A percentile compares a stretch with the other conserved stretches of the same genome.
These are phyloP conservation scores for Diddensiella santjacobensis DNA, from an alignment of 805 yeast species.

Conservation along the genomic window DNA sequence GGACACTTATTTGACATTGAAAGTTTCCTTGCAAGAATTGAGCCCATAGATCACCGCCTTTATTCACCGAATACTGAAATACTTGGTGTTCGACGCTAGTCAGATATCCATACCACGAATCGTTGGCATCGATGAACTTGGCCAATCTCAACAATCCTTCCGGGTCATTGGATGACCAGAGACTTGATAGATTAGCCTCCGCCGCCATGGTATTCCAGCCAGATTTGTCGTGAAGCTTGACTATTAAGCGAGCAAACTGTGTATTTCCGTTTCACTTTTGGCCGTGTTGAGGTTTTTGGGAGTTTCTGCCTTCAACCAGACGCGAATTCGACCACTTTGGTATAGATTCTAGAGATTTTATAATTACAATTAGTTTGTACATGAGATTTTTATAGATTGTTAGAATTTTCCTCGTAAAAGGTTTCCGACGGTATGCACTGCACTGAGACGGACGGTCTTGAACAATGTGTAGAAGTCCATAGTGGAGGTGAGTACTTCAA, in stretches of 20 bases:
- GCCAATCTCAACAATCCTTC: conserved; percentile 24
- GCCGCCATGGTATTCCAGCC: conserved; percentile 4
- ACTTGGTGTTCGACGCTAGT: conserved; percentile 37
- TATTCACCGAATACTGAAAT: conserved; percentile 31
- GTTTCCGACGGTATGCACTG: conserved; percentile 68
- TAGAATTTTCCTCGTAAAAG: conserved; percentile 67
- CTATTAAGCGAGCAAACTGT: too few relatives aligned
- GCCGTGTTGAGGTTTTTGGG: too few relatives aligned
- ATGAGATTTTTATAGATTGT: too few relatives aligned
- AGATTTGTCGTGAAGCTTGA: background rate
- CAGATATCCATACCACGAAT: conserved; percentile 35
- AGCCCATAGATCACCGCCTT: conserved; percentile 33
- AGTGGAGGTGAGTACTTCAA: conserved; percentile 75
- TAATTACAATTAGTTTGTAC: too few relatives aligned
- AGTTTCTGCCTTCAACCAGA: too few relatives aligned
- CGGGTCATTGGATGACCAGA: conserved; percentile 22
- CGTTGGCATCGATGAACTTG: conserved; percentile 27
- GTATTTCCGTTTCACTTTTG: too few relatives aligned
- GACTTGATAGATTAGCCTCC: conserved; percentile 9
- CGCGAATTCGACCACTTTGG: too few relatives aligned
- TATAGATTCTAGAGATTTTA: too few relatives aligned
- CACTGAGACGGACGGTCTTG: conserved; percentile 73
- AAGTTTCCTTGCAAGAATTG: conserved; percentile 31
- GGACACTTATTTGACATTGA: conserved; percentile 23
- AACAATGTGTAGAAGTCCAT: conserved; percentile 67